Evolutionary conservation across 176 grass and related monocot species (phyloP), one percentile per base, ranked within the genome.

Genomic region (Metroxylon sagu): DNA sequence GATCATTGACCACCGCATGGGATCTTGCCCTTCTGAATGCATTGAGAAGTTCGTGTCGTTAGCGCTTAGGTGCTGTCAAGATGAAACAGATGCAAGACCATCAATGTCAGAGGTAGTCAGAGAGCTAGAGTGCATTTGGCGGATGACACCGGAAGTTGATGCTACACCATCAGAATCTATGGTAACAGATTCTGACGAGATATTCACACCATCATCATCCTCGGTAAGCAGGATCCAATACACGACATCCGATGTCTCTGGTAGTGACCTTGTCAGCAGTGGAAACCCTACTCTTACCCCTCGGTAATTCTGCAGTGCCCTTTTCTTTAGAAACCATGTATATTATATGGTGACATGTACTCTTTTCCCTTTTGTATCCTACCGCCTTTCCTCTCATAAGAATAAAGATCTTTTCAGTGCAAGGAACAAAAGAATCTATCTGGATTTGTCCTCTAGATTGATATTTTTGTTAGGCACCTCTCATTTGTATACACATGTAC

Each of bases 21-120:
- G 60, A 8, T 64, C 76, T 2, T 81, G 63, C 76, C 65, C 84
- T 63, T 66, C 64, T 10, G 81, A 89, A 53, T 72, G 88, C 6
- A 53, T 75, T 8, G 57, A 60, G 25, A 88, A 68, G 52, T 79
- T 92, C 59, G 31, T 72, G 27, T 81, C 76, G 5, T 79, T 98
- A n/a, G 93, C 93, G 31, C 48, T 85, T 29, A 76, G 54, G 61
- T 98, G 93, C 49, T 98, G 93, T 78, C 14, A 2, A 14, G 82
- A 89, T 17, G 84, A 98, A 56, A 74, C 81, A 2, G 88, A 98
- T 29, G 68, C 4, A 26, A 87, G 93, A 66, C 88, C 93, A 31
- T 98, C 66, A 62, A 92, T 98, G 81, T 62, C 73, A 16, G 88
- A 98, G 25, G 72, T 98, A 4, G 93, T 81, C 14, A 71, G 79